Evolutionary conservation across 2,329 filamentous ascomycete genomes (phyloP), one percentile per base, ranked within the genome.

Genomic region (Nigrospora sphaerica): DNA sequence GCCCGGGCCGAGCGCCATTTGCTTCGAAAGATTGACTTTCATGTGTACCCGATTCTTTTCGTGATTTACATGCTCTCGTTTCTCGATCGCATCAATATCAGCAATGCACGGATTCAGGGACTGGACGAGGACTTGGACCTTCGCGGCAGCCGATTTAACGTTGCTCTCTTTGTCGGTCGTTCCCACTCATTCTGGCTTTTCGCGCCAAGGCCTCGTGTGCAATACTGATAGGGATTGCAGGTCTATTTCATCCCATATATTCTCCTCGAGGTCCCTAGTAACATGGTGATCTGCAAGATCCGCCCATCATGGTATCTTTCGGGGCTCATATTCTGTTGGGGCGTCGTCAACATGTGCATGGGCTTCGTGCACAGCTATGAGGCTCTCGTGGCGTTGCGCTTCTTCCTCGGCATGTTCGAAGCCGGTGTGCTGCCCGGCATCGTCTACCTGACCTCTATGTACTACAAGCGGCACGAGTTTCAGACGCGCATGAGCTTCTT

Each of bases 391-490:
- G 65, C 57, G 1, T 62, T 70, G 11, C 69, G 71, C 1, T 66
- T 74, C 32, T 58, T 75, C 12, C 60, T 75, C 7, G 72, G 72
- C 2, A 57, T 66, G 1, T 65, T 73, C 13, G 73, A 75, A 51
- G 70, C 70, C 2, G 72, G 72, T 3, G 59, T 74, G 4, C 64
- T 75, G 42, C 72, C 72, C 0, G 69, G 65, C 12, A 68, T 70
- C 47, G 63, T 73, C 31, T 73, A 73, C 54, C 57, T 74, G 19
- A 70, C 70, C 1, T 71, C 69, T 16, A 70, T 69, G 57, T 77
- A 72, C 56, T 77, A 77, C 57, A 69, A 67, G 46, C 62, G 71
- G 23, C 65, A 71, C 50, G 72, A 77, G 54, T 67, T 72, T 34
- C 72, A 75, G 54, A 65, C 64, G 54, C 70, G 73, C 45, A 64